Evolutionary conservation across 225 moss, liverwort and hornwort genomes (phyloP).

Genomic region (Antitrichia curtipendula): DNA sequence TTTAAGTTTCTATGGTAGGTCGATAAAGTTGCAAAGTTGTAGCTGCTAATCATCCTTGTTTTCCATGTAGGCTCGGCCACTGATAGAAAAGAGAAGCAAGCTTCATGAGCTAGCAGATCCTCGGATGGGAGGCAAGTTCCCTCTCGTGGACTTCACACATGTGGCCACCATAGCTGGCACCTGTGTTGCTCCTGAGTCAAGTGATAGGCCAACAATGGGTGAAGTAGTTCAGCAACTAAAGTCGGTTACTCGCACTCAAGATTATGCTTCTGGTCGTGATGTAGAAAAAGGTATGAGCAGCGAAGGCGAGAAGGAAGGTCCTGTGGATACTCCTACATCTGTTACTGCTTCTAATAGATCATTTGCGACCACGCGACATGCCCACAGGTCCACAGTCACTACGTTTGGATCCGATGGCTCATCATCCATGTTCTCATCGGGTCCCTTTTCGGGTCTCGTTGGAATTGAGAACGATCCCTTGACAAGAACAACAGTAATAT

Average conservation of each 20-base stretch:
- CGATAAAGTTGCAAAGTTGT: neutral
- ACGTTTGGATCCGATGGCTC: conserved; percentile 92
- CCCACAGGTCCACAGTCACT: conserved; percentile 66
- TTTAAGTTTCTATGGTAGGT: neutral
- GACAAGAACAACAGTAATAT: conserved; percentile 84
- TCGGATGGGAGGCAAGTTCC: conserved; percentile 60
- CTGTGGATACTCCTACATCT: conserved; percentile 63
- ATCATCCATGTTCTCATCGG: conserved; percentile 92
- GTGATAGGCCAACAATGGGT: conserved; percentile 91
- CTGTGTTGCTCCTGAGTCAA: conserved; percentile 92
- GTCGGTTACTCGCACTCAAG: conserved; percentile 41
- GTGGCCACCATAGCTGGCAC: conserved; percentile 79
- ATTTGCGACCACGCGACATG: conserved; percentile 66
- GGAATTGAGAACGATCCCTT: conserved; percentile 78
- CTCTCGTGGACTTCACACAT: conserved; percentile 66
- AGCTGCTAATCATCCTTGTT: neutral
- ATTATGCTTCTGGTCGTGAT: conserved; percentile 22
- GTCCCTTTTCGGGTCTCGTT: conserved; percentile 76
- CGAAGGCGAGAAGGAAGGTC: conserved; percentile 62
- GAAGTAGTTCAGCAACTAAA: conserved; percentile 88
- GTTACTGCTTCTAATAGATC: conserved; percentile 74
- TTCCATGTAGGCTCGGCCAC: conserved; percentile 61
- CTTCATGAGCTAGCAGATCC: conserved; percentile 80
- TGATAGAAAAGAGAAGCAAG: conserved; percentile 67
- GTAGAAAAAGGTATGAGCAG: conserved; percentile 36